Percentiles rank a stretch among this genome's conserved stretches.
Evolutionary conservation across 2,329 filamentous ascomycete genomes (phyloP).

Genomic region (Nemania diffusa): DNA sequence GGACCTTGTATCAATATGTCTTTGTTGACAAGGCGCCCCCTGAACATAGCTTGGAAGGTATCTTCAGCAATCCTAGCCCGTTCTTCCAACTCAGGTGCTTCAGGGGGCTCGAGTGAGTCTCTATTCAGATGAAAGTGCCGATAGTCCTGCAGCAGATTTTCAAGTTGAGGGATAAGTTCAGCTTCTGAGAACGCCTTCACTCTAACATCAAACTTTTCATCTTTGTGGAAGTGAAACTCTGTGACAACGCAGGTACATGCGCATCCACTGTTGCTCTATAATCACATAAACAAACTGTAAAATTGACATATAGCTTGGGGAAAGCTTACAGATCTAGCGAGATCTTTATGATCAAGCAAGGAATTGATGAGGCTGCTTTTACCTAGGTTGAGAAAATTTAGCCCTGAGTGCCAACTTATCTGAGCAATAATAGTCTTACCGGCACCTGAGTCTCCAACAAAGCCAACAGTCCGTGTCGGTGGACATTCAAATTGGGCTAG

Average conservation of each 20-base stretch:
- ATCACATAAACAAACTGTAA: background rate
- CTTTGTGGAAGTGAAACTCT: conserved; percentile 56
- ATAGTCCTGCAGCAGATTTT: conserved; percentile 52
- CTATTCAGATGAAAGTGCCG: conserved; percentile 49
- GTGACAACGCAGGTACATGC: conserved; percentile 62
- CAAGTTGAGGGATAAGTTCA: conserved; percentile 51
- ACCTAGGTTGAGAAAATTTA: conserved; percentile 43
- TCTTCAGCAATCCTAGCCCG: conserved; percentile 50
- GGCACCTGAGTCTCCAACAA: conserved; percentile 61
- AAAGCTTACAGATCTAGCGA: conserved; percentile 57
- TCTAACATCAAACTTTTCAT: conserved; percentile 48
- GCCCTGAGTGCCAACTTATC: background rate
- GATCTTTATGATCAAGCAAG: conserved; percentile 53
- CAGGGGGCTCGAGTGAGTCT: conserved; percentile 33
- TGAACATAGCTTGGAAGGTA: conserved; percentile 54
- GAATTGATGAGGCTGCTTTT: conserved; percentile 63
- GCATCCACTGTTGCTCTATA: conserved; percentile 55
- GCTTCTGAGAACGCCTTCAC: conserved; percentile 49
- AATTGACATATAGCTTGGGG: background rate
- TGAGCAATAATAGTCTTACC: conserved; percentile 46
- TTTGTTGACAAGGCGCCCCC: conserved; percentile 37
- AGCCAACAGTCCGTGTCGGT: conserved; percentile 55
- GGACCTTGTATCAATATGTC: conserved; percentile 35
- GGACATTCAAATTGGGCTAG: conserved; percentile 54
- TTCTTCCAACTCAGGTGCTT: conserved; percentile 42